phyloP scores from a whole-genome alignment of 768 basidiomycete genomes.

The Boletus fagicola region DNA sequence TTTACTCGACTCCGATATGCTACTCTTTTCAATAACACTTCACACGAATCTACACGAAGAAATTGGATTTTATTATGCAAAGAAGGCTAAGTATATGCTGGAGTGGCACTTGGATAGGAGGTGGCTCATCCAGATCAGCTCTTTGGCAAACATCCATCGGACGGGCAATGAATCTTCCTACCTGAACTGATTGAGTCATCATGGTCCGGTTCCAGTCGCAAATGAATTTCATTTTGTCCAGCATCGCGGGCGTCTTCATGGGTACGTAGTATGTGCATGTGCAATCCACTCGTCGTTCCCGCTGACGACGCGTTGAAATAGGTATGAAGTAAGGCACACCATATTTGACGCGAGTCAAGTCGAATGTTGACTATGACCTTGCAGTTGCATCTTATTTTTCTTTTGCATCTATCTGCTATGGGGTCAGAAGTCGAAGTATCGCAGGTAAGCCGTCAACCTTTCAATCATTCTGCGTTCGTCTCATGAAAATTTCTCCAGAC shows the following conservation, averaged over 20 bases:
- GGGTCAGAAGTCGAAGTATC: conserved; percentile 4
- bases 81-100: too few relatives aligned
- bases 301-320: neutral
- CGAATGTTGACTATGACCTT: neutral
- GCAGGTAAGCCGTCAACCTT: neutral
- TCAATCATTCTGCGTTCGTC: neutral
- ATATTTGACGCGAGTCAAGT: neutral
- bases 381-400: conserved; percentile 17
- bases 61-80: too few relatives aligned
- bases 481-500: neutral
- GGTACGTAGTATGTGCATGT: conserved; percentile 14
- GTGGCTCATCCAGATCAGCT: neutral
- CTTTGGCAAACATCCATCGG: neutral
- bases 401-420: conserved; percentile 22
- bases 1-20: too few relatives aligned
- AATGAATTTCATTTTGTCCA: conserved; percentile 7
- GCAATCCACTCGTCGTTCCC: neutral
- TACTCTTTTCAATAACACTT: too few relatives aligned
- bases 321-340: conserved; percentile 18
- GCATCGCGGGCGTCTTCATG: conserved; percentile 9
- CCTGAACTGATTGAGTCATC: neutral
- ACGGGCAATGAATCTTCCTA: neutral
- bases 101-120: neutral
- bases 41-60: too few relatives aligned
- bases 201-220: conserved; percentile 8